Evolutionary conservation across 805 yeast species (phyloP).

Genomic region (Torulaspora indica): DNA sequence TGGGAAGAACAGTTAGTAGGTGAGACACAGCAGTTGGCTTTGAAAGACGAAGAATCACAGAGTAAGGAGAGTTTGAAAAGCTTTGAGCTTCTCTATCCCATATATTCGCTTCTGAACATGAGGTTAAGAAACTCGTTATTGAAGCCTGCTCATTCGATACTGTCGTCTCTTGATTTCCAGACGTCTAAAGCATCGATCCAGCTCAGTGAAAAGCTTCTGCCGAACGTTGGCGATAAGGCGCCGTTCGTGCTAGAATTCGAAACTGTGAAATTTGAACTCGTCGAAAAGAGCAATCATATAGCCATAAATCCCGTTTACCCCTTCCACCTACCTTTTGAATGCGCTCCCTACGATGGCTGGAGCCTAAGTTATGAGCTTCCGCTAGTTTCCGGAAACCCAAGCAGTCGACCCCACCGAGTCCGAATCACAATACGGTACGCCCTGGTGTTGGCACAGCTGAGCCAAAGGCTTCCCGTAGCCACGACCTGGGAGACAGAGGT

Average conservation of each 20-base stretch:
- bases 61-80: neutral
- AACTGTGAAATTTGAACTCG: slow-evolving; percentile 20
- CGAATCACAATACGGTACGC: slow-evolving; percentile 23
- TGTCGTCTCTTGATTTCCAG: slow-evolving; percentile 35
- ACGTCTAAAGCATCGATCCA: slow-evolving; percentile 26
- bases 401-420: slow-evolving; percentile 24
- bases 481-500: slow-evolving; percentile 36
- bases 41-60: neutral
- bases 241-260: slow-evolving; percentile 14
- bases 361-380: slow-evolving; percentile 30
- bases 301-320: slow-evolving; percentile 24
- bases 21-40: neutral
- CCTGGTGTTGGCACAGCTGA: slow-evolving; percentile 4
- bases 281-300: slow-evolving; percentile 21
- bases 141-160: slow-evolving; percentile 20
- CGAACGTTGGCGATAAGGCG: neutral
- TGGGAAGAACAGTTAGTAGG: slow-evolving; percentile 8
- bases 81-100: slow-evolving; percentile 24
- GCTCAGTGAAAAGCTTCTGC: slow-evolving; percentile 15
- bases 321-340: slow-evolving; percentile 22
- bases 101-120: slow-evolving; percentile 33
- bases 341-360: slow-evolving; percentile 25
- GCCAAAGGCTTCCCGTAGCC: slow-evolving; percentile 15
- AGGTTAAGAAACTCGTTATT: slow-evolving; percentile 30
- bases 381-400: slow-evolving; percentile 12